Percentiles rank a stretch among this genome's conserved stretches.
These are phyloP conservation scores for Punica granatum DNA, from an alignment of 345 rosid species.

Conservation along the genomic window DNA sequence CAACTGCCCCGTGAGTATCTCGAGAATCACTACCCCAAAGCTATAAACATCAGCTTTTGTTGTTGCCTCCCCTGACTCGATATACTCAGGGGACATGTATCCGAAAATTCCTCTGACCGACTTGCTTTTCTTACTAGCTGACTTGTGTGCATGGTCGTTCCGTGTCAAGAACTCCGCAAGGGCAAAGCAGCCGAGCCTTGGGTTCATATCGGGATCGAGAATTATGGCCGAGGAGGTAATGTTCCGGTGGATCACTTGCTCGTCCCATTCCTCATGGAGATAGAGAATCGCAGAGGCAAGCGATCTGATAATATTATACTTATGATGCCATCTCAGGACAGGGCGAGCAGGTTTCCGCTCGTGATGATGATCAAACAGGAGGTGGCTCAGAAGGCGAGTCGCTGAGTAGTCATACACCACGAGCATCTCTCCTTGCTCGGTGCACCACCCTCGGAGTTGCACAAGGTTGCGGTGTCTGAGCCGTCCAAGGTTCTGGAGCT, in stretches of 20 bases:
- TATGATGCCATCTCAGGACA: conserved; percentile 50
- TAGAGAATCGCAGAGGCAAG: conserved; percentile 80
- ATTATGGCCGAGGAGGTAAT: conserved; percentile 72
- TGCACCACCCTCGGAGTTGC: conserved; percentile 96
- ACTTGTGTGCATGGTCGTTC: conserved; percentile 66
- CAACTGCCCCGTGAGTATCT: conserved; percentile 78
- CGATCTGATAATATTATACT: conserved; percentile 62
- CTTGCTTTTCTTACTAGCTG: conserved; percentile 28
- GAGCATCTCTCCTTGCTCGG: conserved; percentile 96
- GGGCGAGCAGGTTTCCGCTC: conserved; percentile 21
- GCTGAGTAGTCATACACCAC: conserved; percentile 78
- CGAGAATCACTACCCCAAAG: conserved; percentile 82
- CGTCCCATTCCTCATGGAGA: conserved; percentile 97
- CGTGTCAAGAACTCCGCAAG: conserved; percentile 86
- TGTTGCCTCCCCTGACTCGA: conserved; percentile 80
- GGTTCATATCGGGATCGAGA: conserved; percentile 77
- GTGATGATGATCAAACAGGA: conserved; percentile 49
- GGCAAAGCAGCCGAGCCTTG: conserved; percentile 79
- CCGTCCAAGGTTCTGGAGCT: conserved; percentile 69
- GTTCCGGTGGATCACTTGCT: conserved; percentile 84
- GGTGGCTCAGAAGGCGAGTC: conserved; percentile 62
- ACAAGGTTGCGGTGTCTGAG: conserved; percentile 84
- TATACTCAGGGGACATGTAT: conserved; percentile 90
- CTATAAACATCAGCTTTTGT: conserved; percentile 81
- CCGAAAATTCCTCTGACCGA: conserved; percentile 90